Percentiles rank a stretch among this genome's conserved stretches.
phyloP scores from a whole-genome alignment of 495 filamentous ascomycete genomes.

The Polyplosphaeria fusca region DNA sequence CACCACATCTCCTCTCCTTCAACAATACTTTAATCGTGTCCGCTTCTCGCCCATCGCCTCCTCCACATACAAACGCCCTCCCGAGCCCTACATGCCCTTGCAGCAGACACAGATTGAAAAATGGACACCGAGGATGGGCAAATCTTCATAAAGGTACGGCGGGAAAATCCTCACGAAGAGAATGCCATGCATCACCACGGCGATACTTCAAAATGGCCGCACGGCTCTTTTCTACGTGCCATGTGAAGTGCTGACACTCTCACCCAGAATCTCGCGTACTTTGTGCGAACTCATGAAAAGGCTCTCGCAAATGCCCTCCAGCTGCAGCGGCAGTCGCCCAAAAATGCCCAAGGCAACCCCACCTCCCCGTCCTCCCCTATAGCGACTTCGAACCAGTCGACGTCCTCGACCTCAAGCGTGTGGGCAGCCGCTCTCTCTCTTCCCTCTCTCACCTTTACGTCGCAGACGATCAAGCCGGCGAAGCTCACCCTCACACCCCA shows the following conservation, averaged over 20 bases:
- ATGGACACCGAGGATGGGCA: constrained; percentile 41
- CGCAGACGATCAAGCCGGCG: constrained; percentile 77
- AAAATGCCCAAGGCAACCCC: constrained; percentile 53
- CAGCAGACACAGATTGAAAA: constrained; percentile 1
- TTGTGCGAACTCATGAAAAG: constrained; percentile 95
- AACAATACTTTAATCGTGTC: constrained; percentile 6
- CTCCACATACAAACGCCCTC: not conserved
- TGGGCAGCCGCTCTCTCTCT: constrained; percentile 83
- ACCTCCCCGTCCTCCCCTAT: constrained; percentile 42
- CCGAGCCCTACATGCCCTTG: constrained; percentile 29
- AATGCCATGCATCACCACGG: too few relatives aligned
- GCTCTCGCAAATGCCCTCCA: constrained; percentile 94
- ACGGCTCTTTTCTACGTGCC: not conserved
- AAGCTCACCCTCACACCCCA: constrained; percentile 95
- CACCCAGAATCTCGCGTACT: constrained; percentile 83
- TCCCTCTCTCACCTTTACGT: constrained; percentile 77
- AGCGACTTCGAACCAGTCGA: constrained; percentile 47
- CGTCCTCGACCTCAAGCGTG: constrained; percentile 54
- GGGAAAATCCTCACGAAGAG: too few relatives aligned
- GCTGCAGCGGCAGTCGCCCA: constrained; percentile 63
- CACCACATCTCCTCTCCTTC: constrained; percentile 7
- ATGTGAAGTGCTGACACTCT: constrained; percentile 17
- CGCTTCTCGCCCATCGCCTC: constrained; percentile 1
- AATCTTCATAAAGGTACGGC: constrained; percentile 38
- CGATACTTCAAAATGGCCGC: too few relatives aligned